Base-by-base conservation (phyloP, 2,329 filamentous ascomycete species). In the Neurospora sp. region DNA sequence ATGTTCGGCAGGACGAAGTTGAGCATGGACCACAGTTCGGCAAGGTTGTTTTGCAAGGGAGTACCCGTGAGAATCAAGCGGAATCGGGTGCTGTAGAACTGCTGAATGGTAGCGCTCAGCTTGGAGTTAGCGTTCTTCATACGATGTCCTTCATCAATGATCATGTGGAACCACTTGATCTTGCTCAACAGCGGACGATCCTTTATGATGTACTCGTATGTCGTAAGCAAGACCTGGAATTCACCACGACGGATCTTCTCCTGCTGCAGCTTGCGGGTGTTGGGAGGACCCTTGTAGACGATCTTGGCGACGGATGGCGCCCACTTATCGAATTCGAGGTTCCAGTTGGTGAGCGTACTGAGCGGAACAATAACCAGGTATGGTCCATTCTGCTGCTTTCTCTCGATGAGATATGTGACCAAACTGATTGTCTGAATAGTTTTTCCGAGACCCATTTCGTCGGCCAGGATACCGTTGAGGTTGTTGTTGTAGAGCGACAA, bases 111-210 rank as follows among this genome's bases (percentile, higher is more conserved):
- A 74, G 90, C 93, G 80, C 93, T 97, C 75, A 99, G 86, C 83
- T 99, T 99, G 10, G 96, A 99, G 75, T 96, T 91, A 38, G 92
- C 87, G 81, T 99, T 99, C 87, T 99, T 99, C 96, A 99, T 99
- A 79, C 96, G 93, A 81, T 99, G 96, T 82, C 96, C 96, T 84
- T 99, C 96, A 77, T 99, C 96, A 74, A 99, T 96, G 76, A 99
- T 98, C 96, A 99, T 98, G 83, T 99, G 96, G 76, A 97, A 91
- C 96, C 96, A 99, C 82, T 98, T 98, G 82, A 99, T 95, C 85
- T 98, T 98, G 84, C 92, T 96, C 12, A 99, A 83, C 74, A 99
- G 86, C 0, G 95, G 95, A 41, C 96, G 89, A 78, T 99, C 96
- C 83, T 98, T 99, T 87, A 99, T 99, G 82, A 99, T 96, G 82